phyloP scores from a whole-genome alignment of 306 rosid species.

The Clitoria ternatea region DNA sequence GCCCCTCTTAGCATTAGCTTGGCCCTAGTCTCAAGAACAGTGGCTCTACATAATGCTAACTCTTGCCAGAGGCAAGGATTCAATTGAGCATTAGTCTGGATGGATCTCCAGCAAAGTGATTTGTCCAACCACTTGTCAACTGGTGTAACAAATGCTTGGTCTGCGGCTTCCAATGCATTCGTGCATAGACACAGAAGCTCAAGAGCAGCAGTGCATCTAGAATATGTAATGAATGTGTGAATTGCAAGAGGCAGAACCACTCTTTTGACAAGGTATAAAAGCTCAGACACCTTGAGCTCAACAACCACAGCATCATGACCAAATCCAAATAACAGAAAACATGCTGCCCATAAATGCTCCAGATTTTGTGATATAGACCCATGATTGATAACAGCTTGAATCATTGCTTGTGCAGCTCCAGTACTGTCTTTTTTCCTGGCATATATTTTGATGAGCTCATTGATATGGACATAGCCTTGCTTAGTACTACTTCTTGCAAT shows the following conservation, averaged over 20 bases:
- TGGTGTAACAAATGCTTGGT: slow-evolving; percentile 72
- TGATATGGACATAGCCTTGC: slow-evolving; percentile 51
- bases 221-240: slow-evolving; percentile 67
- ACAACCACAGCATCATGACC: slow-evolving; percentile 70
- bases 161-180: slow-evolving; percentile 76
- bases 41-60: slow-evolving; percentile 73
- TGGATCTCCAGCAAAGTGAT: slow-evolving; percentile 77
- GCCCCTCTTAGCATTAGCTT: slow-evolving; percentile 88
- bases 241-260: slow-evolving; percentile 75
- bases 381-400: slow-evolving; percentile 57
- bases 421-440: slow-evolving; percentile 56
- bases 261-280: slow-evolving; percentile 56
- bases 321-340: slow-evolving; percentile 73
- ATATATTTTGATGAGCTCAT: slow-evolving; percentile 59
- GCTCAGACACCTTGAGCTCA: slow-evolving; percentile 65
- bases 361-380: slow-evolving; percentile 51
- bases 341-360: slow-evolving; percentile 82
- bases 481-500: slow-evolving; percentile 62
- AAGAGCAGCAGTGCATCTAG: slow-evolving; percentile 67
- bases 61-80: slow-evolving; percentile 93
- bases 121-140: slow-evolving; percentile 81
- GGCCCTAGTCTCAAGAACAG: slow-evolving; percentile 77
- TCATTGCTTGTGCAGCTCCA: slow-evolving; percentile 70
- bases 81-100: slow-evolving; percentile 76
- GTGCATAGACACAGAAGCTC: slow-evolving; percentile 85